Evolutionary conservation across 495 filamentous ascomycete species (phyloP), one percentile per base, ranked within the genome.

Genomic region (Penicillium lividum): DNA sequence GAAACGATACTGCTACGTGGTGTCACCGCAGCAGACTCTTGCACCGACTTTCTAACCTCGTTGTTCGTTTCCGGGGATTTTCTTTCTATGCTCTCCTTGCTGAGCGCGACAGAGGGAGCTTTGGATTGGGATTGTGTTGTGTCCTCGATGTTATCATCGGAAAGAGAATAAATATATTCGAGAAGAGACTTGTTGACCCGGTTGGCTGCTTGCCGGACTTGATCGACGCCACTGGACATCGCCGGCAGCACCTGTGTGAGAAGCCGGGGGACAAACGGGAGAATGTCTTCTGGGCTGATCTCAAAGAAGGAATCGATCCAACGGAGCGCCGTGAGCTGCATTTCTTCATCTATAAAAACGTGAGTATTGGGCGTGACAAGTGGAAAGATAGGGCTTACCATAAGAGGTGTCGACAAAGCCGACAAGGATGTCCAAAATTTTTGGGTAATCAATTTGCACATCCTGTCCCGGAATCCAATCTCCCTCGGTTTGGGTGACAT

Each of bases 381-480:
- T 9, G 29, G 25, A 48, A 53, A 5, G 31, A 43, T 7, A 28
- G 13, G 2, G 13, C 13, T 67, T 80, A 91, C 90, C 89, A 63
- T 86, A 82, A 34, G 88, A 84, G 16, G 93, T 90, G 66, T 97
- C 89, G 30, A 98, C 82, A 63, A 96, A 97, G 13, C 86, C 86
- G 8, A 97, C 92, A 49, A 99, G 75, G 28, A 98, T 97, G 62
- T 96, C 89, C 40, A 99, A 74, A 40, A 98, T 94, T 64, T 87
- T 92, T 53, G 89, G 87, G 72, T 96, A 87, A 72, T 98, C 93
- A 52, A 99, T 89, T 53, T 94, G 88, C 5, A 98, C 91, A 73
- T 99, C 95, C 77, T 98, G 94, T 4, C 95, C 95, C 0, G 95
- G 95, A 22, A 98, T 84, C 92, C 92, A 99, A 60, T 96, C 93